Evolutionary conservation across 2,329 filamentous ascomycete species (phyloP).

Genomic region (Cladosporium sp.): DNA sequence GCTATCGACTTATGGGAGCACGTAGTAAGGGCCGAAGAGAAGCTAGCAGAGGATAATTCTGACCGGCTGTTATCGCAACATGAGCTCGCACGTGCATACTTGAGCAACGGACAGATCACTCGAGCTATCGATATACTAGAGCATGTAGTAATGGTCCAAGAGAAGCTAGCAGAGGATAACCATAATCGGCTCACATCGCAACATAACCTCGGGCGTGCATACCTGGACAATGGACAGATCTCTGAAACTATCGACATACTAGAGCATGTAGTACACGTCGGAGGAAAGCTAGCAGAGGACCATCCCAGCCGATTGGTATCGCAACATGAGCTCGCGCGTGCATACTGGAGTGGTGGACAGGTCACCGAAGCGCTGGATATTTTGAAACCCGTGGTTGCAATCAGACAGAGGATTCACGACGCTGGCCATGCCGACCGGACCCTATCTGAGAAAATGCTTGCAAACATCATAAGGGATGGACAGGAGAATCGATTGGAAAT

Average conservation of each 20-base stretch:
- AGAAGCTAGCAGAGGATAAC: too few species aligned
- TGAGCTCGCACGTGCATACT: background rate
- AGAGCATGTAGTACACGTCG: background rate
- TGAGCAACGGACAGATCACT: too few species aligned
- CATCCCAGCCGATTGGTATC: background rate
- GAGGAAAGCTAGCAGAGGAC: too few species aligned
- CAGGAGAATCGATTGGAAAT: background rate
- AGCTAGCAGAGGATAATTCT: too few species aligned
- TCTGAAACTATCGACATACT: background rate
- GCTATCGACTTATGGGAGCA: background rate
- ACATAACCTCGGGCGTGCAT: too few species aligned
- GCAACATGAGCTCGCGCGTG: background rate
- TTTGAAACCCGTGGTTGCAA: background rate
- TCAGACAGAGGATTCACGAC: background rate
- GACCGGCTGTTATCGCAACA: background rate
- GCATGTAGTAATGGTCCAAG: too few species aligned
- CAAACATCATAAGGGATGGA: background rate
- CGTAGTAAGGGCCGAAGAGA: background rate
- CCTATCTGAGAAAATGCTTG: background rate
- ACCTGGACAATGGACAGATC: background rate
- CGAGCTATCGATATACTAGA: too few species aligned
- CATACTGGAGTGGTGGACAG: background rate
- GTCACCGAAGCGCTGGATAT: background rate
- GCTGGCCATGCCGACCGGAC: background rate
- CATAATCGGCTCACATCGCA: too few species aligned